Evolutionary conservation across 352 stramenopile genomes (phyloP), one percentile per base, ranked within the genome.

Genomic region (Globisporangium parvum): DNA sequence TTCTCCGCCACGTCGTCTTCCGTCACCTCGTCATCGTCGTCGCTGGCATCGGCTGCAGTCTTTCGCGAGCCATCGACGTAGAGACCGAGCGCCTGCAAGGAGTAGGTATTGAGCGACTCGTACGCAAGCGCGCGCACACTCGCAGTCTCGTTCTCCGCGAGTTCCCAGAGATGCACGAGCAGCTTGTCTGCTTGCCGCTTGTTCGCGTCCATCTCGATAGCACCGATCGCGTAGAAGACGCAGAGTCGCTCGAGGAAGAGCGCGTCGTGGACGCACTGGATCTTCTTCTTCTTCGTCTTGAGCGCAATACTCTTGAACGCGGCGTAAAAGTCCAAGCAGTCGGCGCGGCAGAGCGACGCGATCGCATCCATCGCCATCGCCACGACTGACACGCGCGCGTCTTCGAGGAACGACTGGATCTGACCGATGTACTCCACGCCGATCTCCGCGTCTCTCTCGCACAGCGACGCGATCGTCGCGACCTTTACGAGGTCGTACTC

Each of bases 261-360:
- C 6, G 70, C 42, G 10, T 76, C 51, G 4, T 78, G 63, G 6
- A 62, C 59, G 53, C 75, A 86, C 5, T 46, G 45, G 3, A 93
- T 64, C 50, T 79, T 86, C 28, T 78, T 77, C 57, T 91, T 90
- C 31, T 70, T 71, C 50, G 87, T 63, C 55, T 90, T 93, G 37
- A 73, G 60, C 3, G 73, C 40, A 28, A 93, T 72, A 35, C 86
- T 89, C 69, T 91, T 93, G 60, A 88, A 77, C 9, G 69, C 77
- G 0, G 82, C 76, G 51, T 83, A 85, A 47, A 88, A 88, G 61
- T 93, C 83, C 47, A 93, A 65, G 37, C 77, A 87, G 49, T 91
- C 80, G 11, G 57, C 71, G 18, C 57, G 49, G 58, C 80, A 90
- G 31, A 93, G 59, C 18, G 69, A 53, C 10, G 67, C 63, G 39